phyloP scores from a whole-genome alignment of 1,284 basidiomycete genomes.

The Trametes hirsuta region DNA sequence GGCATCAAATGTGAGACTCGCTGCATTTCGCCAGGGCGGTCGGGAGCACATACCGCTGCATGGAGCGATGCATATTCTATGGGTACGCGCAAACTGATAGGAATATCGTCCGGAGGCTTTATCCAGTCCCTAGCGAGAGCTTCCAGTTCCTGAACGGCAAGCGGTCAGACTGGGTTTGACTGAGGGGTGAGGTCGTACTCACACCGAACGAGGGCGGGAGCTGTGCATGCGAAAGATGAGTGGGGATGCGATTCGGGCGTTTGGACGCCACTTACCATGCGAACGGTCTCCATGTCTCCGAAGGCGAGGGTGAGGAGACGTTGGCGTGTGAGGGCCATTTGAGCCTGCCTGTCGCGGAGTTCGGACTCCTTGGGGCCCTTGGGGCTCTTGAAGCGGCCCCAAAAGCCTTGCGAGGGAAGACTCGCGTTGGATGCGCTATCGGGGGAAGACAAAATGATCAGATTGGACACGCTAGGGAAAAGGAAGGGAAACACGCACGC shows the following conservation, averaged over 20 bases:
- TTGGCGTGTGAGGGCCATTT: slow-evolving; percentile 67
- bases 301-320: slow-evolving; percentile 80
- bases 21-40: slow-evolving; percentile 8
- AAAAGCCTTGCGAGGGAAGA: slow-evolving; percentile 55
- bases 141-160: slow-evolving; percentile 65
- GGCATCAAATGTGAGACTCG: slow-evolving; percentile 13
- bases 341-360: slow-evolving; percentile 48
- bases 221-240: slow-evolving; percentile 36
- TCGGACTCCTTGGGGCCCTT: slow-evolving; percentile 58
- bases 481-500: slow-evolving; percentile 56
- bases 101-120: slow-evolving; percentile 75
- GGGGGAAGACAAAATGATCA: slow-evolving; percentile 33
- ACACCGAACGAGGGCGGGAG: slow-evolving; percentile 67
- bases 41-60: slow-evolving; percentile 62
- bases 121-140: slow-evolving; percentile 79
- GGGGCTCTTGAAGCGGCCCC: slow-evolving; percentile 67
- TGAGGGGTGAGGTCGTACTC: slow-evolving; percentile 24
- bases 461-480: slow-evolving; percentile 31
- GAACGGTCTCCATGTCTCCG: slow-evolving; percentile 81
- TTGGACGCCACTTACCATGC: slow-evolving; percentile 50
- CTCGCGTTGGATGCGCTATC: slow-evolving; percentile 68
- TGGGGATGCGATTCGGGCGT: slow-evolving; percentile 1
- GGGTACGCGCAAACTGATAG: slow-evolving; percentile 73
- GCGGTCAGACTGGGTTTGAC: not conserved
- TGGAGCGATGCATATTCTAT: slow-evolving; percentile 82